These are phyloP conservation scores for Schizochytrium sp. DNA, from an alignment of 108 stramenopile genomes.

Conservation along the genomic window DNA sequence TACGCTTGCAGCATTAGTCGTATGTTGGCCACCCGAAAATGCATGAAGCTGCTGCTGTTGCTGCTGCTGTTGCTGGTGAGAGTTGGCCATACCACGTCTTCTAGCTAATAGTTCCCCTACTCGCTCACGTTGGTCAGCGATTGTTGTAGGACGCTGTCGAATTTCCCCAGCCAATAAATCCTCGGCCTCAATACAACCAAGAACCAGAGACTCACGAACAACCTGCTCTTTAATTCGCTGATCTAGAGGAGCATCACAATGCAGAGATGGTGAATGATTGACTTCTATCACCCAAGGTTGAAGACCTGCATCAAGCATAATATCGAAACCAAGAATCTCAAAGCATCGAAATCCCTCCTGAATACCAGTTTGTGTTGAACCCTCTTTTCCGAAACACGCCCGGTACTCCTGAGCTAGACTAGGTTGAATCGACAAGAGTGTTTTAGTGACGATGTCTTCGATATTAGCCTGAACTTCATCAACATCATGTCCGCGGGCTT, in stretches of 20 bases:
- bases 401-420: slow-evolving; percentile 56
- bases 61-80: neutral
- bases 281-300: slow-evolving; percentile 64
- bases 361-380: neutral
- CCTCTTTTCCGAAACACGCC: slow-evolving; percentile 36
- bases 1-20: too few relatives aligned
- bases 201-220: slow-evolving; percentile 40
- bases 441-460: slow-evolving; percentile 64
- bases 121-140: neutral
- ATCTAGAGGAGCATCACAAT: slow-evolving; percentile 56
- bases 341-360: slow-evolving; percentile 65
- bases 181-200: slow-evolving; percentile 37
- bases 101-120: neutral
- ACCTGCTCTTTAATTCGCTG: slow-evolving; percentile 34
- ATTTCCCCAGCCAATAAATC: slow-evolving; percentile 24
- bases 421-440: slow-evolving; percentile 64
- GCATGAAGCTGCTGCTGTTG: too few relatives aligned
- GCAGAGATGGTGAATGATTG: slow-evolving; percentile 65
- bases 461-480: slow-evolving; percentile 46
- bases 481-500: neutral
- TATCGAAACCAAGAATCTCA: slow-evolving; percentile 68
- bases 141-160: neutral
- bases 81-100: neutral
- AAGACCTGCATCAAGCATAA: slow-evolving; percentile 61
- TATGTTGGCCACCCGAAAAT: too few relatives aligned